These are phyloP conservation scores for Crithidia mellificae DNA, from an alignment of 208 protist genomes.

Conservation along the genomic window DNA sequence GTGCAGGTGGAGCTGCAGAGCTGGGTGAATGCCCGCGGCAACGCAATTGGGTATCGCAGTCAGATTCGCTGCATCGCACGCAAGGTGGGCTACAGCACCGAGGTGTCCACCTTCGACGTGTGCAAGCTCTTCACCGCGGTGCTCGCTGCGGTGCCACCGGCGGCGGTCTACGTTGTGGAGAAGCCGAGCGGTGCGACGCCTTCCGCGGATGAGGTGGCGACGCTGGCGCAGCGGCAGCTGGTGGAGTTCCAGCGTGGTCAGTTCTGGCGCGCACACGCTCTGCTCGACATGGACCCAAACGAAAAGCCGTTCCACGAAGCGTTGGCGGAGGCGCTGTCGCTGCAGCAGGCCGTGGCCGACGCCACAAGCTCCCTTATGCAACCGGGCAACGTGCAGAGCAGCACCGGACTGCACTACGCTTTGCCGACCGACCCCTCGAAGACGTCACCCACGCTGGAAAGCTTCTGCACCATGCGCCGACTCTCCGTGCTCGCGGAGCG, in stretches of 20 bases:
- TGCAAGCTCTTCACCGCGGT: constrained; percentile 73
- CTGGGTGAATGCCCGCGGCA: constrained; percentile 38
- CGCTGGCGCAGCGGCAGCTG: constrained; percentile 34
- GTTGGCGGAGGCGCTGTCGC: constrained; percentile 55
- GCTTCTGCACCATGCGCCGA: constrained; percentile 66
- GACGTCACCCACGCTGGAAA: constrained; percentile 68
- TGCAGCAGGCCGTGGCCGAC: constrained; percentile 66
- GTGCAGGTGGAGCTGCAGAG: constrained; percentile 70
- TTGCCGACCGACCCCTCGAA: constrained; percentile 66
- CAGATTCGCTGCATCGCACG: constrained; percentile 68
- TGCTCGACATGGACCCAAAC: constrained; percentile 84
- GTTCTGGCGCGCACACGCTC: constrained; percentile 74
- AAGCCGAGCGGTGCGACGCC: background rate
- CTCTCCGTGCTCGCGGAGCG: constrained; percentile 60
- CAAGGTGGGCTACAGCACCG: constrained; percentile 74
- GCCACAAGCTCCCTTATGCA: constrained; percentile 83
- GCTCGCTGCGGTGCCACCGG: constrained; percentile 50
- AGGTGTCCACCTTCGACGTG: constrained; percentile 82
- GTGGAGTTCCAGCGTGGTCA: constrained; percentile 65
- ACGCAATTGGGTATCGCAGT: constrained; percentile 33
- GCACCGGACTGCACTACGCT: constrained; percentile 74
- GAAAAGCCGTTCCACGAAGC: constrained; percentile 57
- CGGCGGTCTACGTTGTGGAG: constrained; percentile 40
- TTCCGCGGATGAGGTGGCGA: constrained; percentile 21
- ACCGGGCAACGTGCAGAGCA: constrained; percentile 83